phyloP scores from a whole-genome alignment of 495 filamentous ascomycete species.

The Penicillium diatomitis region DNA sequence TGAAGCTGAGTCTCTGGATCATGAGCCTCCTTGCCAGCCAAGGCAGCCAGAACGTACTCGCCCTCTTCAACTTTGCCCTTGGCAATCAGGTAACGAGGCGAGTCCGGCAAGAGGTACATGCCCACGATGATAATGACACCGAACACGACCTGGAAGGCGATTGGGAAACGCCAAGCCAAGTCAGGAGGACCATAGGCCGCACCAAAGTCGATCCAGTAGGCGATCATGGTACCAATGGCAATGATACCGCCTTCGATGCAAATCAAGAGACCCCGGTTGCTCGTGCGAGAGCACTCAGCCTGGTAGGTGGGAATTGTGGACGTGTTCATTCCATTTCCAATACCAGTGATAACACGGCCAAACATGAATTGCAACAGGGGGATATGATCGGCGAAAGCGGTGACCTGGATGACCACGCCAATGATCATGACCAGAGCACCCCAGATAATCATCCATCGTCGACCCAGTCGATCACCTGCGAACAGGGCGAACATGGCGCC shows the following conservation, averaged over 20 bases:
- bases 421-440: slow-evolving; percentile 75
- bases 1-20: slow-evolving; percentile 49
- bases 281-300: slow-evolving; percentile 64
- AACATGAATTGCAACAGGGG: slow-evolving; percentile 62
- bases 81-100: slow-evolving; percentile 65
- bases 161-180: slow-evolving; percentile 71
- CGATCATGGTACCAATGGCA: slow-evolving; percentile 65
- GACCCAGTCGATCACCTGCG: slow-evolving; percentile 59
- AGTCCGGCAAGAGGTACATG: slow-evolving; percentile 65
- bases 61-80: slow-evolving; percentile 61
- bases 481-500: slow-evolving; percentile 65
- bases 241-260: slow-evolving; percentile 77
- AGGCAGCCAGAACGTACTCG: slow-evolving; percentile 58
- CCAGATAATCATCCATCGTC: slow-evolving; percentile 48
- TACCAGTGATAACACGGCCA: slow-evolving; percentile 62
- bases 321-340: slow-evolving; percentile 74
- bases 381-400: slow-evolving; percentile 37
- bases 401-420: slow-evolving; percentile 68
- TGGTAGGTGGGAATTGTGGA: slow-evolving; percentile 75
- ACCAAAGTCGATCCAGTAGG: slow-evolving; percentile 83
- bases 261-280: slow-evolving; percentile 72
- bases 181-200: slow-evolving; percentile 56
- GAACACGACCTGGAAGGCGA: slow-evolving; percentile 73
- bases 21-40: slow-evolving; percentile 50
- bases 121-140: slow-evolving; percentile 54